Evolutionary conservation across 352 stramenopile genomes (phyloP).

Genomic region (Phytophthora pini): DNA sequence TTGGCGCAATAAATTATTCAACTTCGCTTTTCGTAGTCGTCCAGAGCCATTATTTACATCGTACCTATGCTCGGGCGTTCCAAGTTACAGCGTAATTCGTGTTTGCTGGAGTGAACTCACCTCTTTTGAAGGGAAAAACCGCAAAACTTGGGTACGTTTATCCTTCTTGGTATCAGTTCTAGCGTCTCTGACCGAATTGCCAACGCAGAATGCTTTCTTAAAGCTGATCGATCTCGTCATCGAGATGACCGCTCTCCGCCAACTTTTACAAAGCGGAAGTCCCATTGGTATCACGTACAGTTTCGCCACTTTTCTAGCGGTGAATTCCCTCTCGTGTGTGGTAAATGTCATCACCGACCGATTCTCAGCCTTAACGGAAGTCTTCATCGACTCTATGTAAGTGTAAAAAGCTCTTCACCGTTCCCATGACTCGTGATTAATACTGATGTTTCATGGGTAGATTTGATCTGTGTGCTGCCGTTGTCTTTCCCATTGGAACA

Average conservation of each 20-base stretch:
- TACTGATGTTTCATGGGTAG: background rate
- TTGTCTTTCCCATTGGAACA: constrained; percentile 13
- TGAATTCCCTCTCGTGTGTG: background rate
- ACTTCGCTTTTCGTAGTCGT: background rate
- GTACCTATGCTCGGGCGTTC: background rate
- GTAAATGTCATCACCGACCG: background rate
- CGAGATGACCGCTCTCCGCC: constrained; percentile 23
- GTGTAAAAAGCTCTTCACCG: background rate
- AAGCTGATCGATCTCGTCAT: constrained; percentile 27
- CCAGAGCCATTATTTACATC: background rate
- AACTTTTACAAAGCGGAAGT: constrained; percentile 32
- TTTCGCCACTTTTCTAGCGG: constrained; percentile 20
- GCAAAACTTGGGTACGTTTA: constrained; percentile 31
- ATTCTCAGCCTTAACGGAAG: background rate
- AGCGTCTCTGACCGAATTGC: constrained; percentile 6
- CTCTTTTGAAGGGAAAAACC: constrained; percentile 23
- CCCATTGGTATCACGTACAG: constrained; percentile 24
- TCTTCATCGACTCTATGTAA: constrained; percentile 2
- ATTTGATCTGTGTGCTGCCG: constrained; percentile 7
- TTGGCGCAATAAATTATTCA: constrained; percentile 13
- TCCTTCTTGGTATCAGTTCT: background rate
- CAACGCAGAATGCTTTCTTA: constrained; percentile 5
- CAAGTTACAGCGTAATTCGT: constrained; percentile 1
- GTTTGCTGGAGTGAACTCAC: constrained; percentile 23
- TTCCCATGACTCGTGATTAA: background rate